phyloP scores from a whole-genome alignment of 2,329 filamentous ascomycete genomes.

The Corinectria fuckeliana region DNA sequence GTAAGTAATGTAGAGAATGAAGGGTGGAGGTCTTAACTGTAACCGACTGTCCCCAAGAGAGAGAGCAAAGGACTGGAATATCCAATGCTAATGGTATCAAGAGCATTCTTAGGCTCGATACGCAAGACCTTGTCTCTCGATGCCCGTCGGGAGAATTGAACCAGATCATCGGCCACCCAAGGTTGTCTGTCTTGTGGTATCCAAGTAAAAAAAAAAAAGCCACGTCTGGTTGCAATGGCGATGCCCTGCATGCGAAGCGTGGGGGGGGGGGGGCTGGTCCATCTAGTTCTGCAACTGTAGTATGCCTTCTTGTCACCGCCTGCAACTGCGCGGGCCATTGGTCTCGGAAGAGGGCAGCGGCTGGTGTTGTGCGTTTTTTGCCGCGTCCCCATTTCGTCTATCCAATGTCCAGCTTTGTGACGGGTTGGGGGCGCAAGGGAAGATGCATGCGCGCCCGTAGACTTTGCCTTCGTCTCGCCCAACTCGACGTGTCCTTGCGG shows the following conservation, averaged over 20 bases:
- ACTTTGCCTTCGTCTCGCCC: background rate
- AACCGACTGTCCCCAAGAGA: no score
- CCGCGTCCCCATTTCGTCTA: background rate
- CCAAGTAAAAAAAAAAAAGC: no score
- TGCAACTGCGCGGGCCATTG: no score
- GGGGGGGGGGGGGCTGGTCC: background rate
- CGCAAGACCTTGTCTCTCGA: background rate
- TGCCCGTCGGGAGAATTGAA: background rate
- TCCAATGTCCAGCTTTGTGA: background rate
- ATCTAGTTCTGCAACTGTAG: background rate
- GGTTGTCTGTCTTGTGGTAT: no score
- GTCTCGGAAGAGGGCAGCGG: background rate
- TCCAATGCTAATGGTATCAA: constrained; percentile 1
- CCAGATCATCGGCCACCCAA: background rate
- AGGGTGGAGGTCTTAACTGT: no score
- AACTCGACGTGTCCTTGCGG: constrained; percentile 3
- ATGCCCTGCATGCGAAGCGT: background rate
- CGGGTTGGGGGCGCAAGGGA: background rate
- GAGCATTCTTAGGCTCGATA: background rate
- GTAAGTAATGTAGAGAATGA: no score
- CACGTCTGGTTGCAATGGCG: background rate
- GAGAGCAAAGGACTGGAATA: no score
- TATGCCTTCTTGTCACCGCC: background rate
- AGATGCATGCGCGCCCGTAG: background rate
- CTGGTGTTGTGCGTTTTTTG: background rate